Base-by-base conservation (phyloP, 2,329 filamentous ascomycete species). In the Nemania sp. region DNA sequence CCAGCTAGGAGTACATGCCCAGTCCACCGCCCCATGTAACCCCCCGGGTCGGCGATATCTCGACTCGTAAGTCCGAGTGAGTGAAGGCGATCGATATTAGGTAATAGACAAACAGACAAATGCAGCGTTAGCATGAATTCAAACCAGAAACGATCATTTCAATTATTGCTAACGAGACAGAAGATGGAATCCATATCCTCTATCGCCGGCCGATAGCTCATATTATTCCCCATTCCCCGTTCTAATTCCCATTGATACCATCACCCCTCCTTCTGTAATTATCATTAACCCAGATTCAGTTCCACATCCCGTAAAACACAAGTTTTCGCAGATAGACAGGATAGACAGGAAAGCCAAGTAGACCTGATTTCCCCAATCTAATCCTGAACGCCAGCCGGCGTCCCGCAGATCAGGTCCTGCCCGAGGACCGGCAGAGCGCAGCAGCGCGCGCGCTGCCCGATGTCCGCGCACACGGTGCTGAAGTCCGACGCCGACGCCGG, bases 401-500 rank as follows among this genome's bases (percentile, higher is more conserved):
- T 69, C 61, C 75, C 56, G 70, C 75, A 74, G 48, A 77, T 62
- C 29, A 77, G 51, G 6, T 58, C 70, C 62, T 75, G 72, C 5
- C 64, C 68, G 47, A 75, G 67, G 65, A 83, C 74, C 45, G 81
- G 81, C 13, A 83, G 59, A 50, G 78, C 64, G 69, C 82, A 84
- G 78, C 82, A 84, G 70, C 79, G 79, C 55, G 80, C 80, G 59
- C 77, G 77, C 73, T 82, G 79, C 53, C 80, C 80, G 29, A 69
- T 69, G 7, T 63, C 71, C 12, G 79, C 58, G 70, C 80, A 82
- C 62, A 75, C 73, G 48, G 73, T 68, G 61, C 75, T 77, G 73
- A 85, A 83, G 62, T 78, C 69, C 47, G 73, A 73, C 52, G 77
- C 76, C 57, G 69, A 63, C 25, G 72, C 71, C 18, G 82, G 81